A percentile compares a stretch with the other conserved stretches of the same genome.
Evolutionary conservation across 176 grass and related monocot genomes (phyloP).

Genomic region (Zoysia japonica): DNA sequence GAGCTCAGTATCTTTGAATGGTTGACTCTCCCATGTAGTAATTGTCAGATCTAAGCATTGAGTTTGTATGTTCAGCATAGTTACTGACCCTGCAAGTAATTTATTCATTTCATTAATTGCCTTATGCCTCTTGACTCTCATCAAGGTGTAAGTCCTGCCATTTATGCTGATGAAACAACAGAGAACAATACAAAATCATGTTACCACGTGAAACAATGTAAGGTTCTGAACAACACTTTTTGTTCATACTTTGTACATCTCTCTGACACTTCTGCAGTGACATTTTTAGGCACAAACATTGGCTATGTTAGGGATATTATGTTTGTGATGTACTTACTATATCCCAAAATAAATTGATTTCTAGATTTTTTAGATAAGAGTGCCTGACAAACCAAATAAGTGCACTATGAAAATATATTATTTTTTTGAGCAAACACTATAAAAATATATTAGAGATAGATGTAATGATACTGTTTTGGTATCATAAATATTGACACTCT

Average conservation of each 20-base stretch:
- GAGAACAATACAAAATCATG: not conserved
- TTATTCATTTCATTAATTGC: conserved; percentile 54
- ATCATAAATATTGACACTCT: no score
- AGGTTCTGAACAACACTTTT: conserved; percentile 11
- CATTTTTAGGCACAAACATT: not conserved
- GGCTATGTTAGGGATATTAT: conserved; percentile 17
- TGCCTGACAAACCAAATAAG: no score
- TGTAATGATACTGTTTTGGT: no score
- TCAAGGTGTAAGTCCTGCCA: conserved; percentile 39
- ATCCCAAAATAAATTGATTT: no score
- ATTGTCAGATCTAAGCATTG: conserved; percentile 29
- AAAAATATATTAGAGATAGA: no score
- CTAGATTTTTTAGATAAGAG: no score
- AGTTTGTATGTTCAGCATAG: conserved; percentile 41
- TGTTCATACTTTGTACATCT: conserved; percentile 20
- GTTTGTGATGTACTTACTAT: not conserved
- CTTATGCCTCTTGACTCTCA: conserved; percentile 23
- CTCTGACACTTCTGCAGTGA: conserved; percentile 17
- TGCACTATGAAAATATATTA: no score
- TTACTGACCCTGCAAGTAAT: conserved; percentile 35
- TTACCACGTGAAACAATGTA: conserved; percentile 1
- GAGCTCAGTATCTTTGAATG: conserved; percentile 38
- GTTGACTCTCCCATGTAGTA: conserved; percentile 36
- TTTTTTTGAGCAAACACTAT: no score
- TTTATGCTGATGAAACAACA: conserved; percentile 34